Evolutionary conservation across 2,329 filamentous ascomycete species (phyloP), one percentile per base, ranked within the genome.

Genomic region (Trichoderma harzianum): DNA sequence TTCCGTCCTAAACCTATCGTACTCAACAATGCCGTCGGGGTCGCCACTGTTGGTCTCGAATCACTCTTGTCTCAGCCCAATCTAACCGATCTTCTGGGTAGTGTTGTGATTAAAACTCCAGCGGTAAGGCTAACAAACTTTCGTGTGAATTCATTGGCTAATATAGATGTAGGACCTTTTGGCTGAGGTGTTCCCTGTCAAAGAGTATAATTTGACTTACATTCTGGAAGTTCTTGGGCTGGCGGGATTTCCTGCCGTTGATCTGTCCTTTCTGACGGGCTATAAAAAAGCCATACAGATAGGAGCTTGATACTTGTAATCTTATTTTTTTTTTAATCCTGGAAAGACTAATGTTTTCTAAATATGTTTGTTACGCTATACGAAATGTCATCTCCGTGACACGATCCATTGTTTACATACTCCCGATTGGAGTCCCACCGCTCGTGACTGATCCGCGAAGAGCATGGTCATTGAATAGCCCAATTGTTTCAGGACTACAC

Each of bases 181-280:
- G 3, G 55, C 55, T 43, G 66, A 61, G 7, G 66, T 69, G 3
- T 69, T 69, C 24, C 66, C 66, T 12, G 18, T 69, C 26, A 69
- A 69, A n/a, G 7, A 51, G 4, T 69, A 69, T 32, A 14, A 69
- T 12, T 16, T 69, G 12, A 51, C 26, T 3, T 69, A 61, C 1
- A 51, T 69, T 51, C 6, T 68, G 12, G 3, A 60, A 1, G 26
- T 68, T n/a, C 26, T 69, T 24, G 18, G 11, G 4, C 5, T 69
- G n/a, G 55, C 55, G 7, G 55, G 55, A 2, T 69, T 61, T 16
- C 55, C 66, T n/a, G 10, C 26, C 1, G 3, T 34, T 26, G 26
- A 51, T 18, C 21, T 62, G 10, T 36, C 30, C 7, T 5, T 60
- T 12, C 10, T 60, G 10, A 53, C 21, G n/a, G n/a, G n/a, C n/a